phyloP scores from a whole-genome alignment of 1,284 basidiomycete species.

The Neonothopanus nambi region DNA sequence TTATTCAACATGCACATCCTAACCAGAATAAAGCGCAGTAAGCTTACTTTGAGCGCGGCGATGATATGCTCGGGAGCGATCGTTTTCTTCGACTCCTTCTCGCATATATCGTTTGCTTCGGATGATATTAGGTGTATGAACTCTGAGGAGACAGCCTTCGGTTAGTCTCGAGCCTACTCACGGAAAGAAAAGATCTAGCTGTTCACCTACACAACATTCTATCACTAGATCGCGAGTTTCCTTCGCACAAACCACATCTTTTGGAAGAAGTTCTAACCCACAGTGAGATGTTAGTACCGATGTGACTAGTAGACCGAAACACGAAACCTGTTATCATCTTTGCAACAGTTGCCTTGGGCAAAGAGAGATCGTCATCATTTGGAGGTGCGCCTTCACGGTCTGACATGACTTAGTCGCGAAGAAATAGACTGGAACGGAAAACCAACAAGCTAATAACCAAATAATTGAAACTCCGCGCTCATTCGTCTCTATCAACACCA shows the following conservation, averaged over 20 bases:
- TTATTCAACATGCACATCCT: constrained; percentile 11
- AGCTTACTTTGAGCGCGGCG: constrained; percentile 79
- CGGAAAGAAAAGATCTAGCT: constrained; percentile 19
- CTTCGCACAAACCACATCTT: constrained; percentile 90
- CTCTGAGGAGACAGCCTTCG: constrained; percentile 53
- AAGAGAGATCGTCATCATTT: constrained; percentile 87
- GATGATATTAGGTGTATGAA: constrained; percentile 98
- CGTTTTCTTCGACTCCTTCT: constrained; percentile 98
- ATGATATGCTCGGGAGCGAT: constrained; percentile 98
- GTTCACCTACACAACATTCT: constrained; percentile 96
- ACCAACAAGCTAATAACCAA: not conserved
- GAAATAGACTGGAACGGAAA: constrained; percentile 8
- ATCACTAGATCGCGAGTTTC: constrained; percentile 96
- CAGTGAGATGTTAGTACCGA: constrained; percentile 11
- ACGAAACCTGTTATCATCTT: constrained; percentile 93
- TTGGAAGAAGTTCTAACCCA: constrained; percentile 81
- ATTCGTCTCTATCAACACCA: constrained; percentile 49
- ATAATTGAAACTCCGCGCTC: constrained; percentile 59
- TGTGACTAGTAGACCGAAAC: constrained; percentile 11
- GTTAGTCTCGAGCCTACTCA: constrained; percentile 4
- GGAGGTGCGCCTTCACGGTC: constrained; percentile 77
- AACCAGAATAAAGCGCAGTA: constrained; percentile 3
- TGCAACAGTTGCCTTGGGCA: constrained; percentile 96
- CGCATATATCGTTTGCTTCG: constrained; percentile 97
- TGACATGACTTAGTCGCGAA: constrained; percentile 57